Conservation (phyloP, 116 monocot species). For the Thalassia testudinum region DNA sequence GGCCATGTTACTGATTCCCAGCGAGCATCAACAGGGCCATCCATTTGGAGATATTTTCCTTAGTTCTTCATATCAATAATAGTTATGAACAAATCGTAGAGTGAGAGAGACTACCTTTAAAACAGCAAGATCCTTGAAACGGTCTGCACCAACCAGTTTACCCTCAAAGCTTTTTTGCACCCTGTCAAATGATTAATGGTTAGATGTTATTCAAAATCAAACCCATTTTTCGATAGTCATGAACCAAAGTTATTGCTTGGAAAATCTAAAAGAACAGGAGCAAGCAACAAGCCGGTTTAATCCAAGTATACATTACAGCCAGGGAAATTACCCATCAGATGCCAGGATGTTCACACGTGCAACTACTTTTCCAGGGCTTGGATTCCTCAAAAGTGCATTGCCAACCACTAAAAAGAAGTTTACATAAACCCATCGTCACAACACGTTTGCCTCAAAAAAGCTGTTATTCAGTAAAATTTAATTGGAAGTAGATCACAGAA, state of each 20-base stretch:
- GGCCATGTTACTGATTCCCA: too few relatives aligned
- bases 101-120: constrained; percentile 39
- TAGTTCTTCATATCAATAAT: too few relatives aligned
- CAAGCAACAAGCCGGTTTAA: neutral
- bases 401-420: constrained; percentile 60
- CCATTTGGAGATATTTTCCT: too few relatives aligned
- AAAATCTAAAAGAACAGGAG: neutral
- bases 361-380: constrained; percentile 69
- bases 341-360: constrained; percentile 88
- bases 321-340: constrained; percentile 52
- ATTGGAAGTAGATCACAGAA: too few relatives aligned
- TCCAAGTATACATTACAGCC: neutral
- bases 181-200: too few relatives aligned
- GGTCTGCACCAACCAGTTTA: constrained; percentile 71
- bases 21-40: too few relatives aligned
- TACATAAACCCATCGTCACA: neutral
- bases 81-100: neutral
- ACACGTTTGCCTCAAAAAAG: too few relatives aligned
- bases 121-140: constrained; percentile 77
- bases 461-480: too few relatives aligned
- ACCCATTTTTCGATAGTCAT: too few relatives aligned
- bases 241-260: neutral
- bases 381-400: constrained; percentile 87
- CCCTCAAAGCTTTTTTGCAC: constrained; percentile 87
- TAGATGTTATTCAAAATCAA: constrained; percentile 3